These are phyloP conservation scores for Erysimum pusillum DNA, from an alignment of 441 rosid genomes.

Conservation along the genomic window DNA sequence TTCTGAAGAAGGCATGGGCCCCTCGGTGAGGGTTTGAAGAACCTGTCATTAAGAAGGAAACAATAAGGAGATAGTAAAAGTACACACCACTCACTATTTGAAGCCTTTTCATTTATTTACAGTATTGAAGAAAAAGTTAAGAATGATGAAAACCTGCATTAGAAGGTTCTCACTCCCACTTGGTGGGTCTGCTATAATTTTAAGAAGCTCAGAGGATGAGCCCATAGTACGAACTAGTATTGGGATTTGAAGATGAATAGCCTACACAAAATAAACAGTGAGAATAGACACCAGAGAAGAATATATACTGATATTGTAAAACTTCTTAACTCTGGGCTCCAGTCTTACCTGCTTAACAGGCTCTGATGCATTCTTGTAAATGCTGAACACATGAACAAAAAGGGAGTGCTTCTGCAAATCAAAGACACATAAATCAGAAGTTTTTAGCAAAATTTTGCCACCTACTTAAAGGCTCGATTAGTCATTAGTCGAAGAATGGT, in stretches of 20 bases:
- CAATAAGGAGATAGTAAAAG: slow-evolving; percentile 22
- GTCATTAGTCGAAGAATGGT: slow-evolving; percentile 33
- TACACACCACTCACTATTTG: slow-evolving; percentile 23
- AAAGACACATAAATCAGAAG: slow-evolving; percentile 25
- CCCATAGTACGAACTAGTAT: slow-evolving; percentile 98
- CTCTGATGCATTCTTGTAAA: slow-evolving; percentile 70
- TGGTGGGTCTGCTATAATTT: slow-evolving; percentile 94
- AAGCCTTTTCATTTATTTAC: slow-evolving; percentile 33
- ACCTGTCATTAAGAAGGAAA: slow-evolving; percentile 65
- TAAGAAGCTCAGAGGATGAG: slow-evolving; percentile 87
- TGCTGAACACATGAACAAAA: slow-evolving; percentile 77
- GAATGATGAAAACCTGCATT: slow-evolving; percentile 70
- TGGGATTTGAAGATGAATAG: slow-evolving; percentile 90
- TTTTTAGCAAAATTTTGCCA: slow-evolving; percentile 40
- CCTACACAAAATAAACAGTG: slow-evolving; percentile 65
- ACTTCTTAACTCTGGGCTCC: slow-evolving; percentile 20
- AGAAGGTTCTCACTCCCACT: slow-evolving; percentile 91
- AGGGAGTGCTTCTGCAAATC: slow-evolving; percentile 92
- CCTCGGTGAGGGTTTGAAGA: slow-evolving; percentile 91
- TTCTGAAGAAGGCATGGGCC: slow-evolving; percentile 80
- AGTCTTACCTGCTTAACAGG: slow-evolving; percentile 84
- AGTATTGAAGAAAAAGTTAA: slow-evolving; percentile 21
- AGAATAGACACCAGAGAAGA: slow-evolving; percentile 39
- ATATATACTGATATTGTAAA: slow-evolving; percentile 24
- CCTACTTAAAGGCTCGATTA: slow-evolving; percentile 33